phyloP scores from a whole-genome alignment of 2,329 filamentous ascomycete genomes.

The Arthrinium puccinioides region DNA sequence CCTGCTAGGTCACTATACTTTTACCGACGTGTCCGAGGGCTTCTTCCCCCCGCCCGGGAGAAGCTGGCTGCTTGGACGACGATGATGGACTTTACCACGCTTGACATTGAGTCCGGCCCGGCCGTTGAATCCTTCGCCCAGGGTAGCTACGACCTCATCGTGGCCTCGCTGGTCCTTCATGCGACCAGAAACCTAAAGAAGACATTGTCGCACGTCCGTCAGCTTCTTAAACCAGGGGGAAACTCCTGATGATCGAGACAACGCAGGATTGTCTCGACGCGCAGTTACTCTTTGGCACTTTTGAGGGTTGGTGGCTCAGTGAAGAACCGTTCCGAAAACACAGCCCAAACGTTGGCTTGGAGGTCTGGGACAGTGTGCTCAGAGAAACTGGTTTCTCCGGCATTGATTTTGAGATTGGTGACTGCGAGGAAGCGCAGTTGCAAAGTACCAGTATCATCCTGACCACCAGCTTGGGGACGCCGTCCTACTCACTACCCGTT shows the following conservation, averaged over 20 bases:
- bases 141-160: constrained; percentile 9
- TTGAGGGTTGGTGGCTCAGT: constrained; percentile 5
- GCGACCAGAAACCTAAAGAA: constrained; percentile 6
- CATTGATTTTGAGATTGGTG: not conserved
- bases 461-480: not conserved
- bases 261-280: not conserved
- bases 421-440: not conserved
- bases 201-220: constrained; percentile 8
- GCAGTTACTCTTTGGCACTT: not conserved
- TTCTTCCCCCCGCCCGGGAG: not conserved
- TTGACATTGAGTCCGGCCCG: constrained; percentile 20
- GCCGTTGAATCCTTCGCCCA: not conserved
- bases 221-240: constrained; percentile 11
- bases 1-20: not conserved
- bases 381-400: not conserved
- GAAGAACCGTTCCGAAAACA: constrained; percentile 2
- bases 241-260: constrained; percentile 7
- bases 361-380: constrained; percentile 1
- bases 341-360: not conserved
- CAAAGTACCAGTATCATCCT: not conserved
- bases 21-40: not conserved
- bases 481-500: too few relatives aligned
- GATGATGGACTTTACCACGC: too few relatives aligned
- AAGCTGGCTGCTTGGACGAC: not conserved
- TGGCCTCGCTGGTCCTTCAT: constrained; percentile 12